Base-by-base conservation (phyloP, 1,139 yeast species). In the Casaregolazyma suthepensis region DNA sequence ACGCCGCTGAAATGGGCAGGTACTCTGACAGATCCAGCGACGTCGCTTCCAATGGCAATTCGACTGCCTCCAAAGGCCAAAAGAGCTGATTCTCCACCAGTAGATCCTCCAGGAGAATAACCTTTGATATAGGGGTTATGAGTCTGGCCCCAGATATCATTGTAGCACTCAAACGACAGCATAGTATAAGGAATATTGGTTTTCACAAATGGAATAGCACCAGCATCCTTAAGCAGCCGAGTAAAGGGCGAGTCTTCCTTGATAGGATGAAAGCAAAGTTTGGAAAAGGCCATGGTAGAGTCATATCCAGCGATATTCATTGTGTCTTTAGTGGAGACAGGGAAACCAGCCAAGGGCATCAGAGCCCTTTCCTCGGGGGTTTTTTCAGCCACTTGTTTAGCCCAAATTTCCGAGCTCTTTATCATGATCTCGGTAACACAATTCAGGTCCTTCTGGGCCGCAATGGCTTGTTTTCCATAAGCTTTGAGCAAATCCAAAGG, bases 281-380 rank as follows among this genome's bases (percentile, higher is more conserved):
- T 72, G 26, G 79, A 75, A 62, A 76, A 75, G 5, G 84, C 84
- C 45, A 78, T 66, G 9, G 78, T 71, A 2, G 82, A 72, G 49
- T 79, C 82, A 55, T 75, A 77, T 44, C 84, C 85, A 50, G 69
- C 69, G 48, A 79, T 66, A 55, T 73, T 72, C 56, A 75, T 71
- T 43, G 79, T 75, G 57, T 77, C 81, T 61, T 80, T 80, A 53
- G 84, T 63, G 2, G 88, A 80, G 49, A 85, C 72, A 9, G 90
- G 90, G 54, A 85, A 70, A 2, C 91, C 93, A 52, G 85, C 88
- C 37, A 85, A 68, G 5, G 85, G 83, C 15, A 87, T 86, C 12
- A 56, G 47, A 2, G 51, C 38, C n/a, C 45, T 6, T 22, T 49
- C 48, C 19, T 43, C 48, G 7, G 35, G 26, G 22, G 47, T 22